Evolutionary conservation across 208 protist species (phyloP).

Genomic region (Crithidia expoeki): DNA sequence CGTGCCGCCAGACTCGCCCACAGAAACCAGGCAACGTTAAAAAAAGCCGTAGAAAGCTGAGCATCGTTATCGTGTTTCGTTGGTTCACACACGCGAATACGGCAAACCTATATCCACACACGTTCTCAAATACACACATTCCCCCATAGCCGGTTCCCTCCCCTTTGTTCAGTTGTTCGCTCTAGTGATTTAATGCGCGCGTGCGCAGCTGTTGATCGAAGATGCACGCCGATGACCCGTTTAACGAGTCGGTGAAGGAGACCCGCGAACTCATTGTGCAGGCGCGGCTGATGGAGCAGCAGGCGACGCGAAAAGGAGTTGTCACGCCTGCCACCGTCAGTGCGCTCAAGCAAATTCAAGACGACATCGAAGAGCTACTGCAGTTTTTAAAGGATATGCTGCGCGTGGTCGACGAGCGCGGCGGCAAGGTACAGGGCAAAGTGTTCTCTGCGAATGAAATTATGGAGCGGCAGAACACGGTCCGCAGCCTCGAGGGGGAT

Average conservation of each 20-base stretch:
- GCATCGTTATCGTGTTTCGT: too few relatives aligned
- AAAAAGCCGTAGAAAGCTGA: too few relatives aligned
- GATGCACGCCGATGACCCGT: slow-evolving; percentile 62
- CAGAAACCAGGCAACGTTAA: too few relatives aligned
- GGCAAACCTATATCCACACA: background rate
- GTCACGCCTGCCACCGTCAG: slow-evolving; percentile 40
- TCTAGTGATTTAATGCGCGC: background rate
- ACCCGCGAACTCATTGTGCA: slow-evolving; percentile 53
- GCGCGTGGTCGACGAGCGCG: slow-evolving; percentile 62
- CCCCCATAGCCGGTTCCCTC: background rate
- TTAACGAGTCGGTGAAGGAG: slow-evolving; percentile 76
- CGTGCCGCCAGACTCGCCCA: too few relatives aligned
- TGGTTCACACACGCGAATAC: too few relatives aligned
- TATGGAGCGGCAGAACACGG: slow-evolving; percentile 71
- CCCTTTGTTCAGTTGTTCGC: background rate
- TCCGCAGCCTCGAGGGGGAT: slow-evolving; percentile 63
- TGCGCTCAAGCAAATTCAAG: slow-evolving; percentile 47
- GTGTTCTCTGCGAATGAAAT: slow-evolving; percentile 87
- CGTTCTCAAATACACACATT: background rate
- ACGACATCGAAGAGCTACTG: slow-evolving; percentile 59
- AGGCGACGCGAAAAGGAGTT: slow-evolving; percentile 57
- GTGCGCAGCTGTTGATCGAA: background rate
- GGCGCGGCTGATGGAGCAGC: slow-evolving; percentile 58
- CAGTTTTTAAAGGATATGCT: slow-evolving; percentile 60
- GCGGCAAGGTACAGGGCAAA: slow-evolving; percentile 69